Evolutionary conservation across 805 yeast species (phyloP).

Genomic region (Saccharomycopsis fibuligera): DNA sequence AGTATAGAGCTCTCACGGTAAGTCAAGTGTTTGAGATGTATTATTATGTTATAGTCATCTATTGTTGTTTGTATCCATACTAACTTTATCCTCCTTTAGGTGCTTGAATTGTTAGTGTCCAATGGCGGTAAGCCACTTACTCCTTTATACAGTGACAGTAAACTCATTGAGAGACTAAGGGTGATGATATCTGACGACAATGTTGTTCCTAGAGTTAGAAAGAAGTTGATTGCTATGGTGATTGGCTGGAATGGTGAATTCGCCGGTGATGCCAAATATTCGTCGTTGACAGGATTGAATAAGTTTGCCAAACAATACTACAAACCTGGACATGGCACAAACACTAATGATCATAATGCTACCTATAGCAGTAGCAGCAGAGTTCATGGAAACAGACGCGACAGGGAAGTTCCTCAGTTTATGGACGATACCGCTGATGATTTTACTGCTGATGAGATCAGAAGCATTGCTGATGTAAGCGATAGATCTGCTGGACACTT

Average conservation of each 20-base stretch:
- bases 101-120: conserved; percentile 54
- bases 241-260: conserved; percentile 63
- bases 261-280: conserved; percentile 41
- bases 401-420: conserved; percentile 15
- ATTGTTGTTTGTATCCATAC: neutral
- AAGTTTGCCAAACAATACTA: conserved; percentile 24
- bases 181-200: conserved; percentile 28
- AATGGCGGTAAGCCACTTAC: conserved; percentile 37
- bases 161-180: conserved; percentile 57
- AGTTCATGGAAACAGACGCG: conserved; percentile 4
- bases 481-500: conserved; percentile 1
- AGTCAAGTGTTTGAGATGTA: conserved; percentile 28
- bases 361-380: too few species aligned
- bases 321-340: conserved; percentile 21
- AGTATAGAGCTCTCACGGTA: conserved; percentile 54
- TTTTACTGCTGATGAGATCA: conserved; percentile 22
- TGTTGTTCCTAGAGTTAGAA: conserved; percentile 39
- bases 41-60: neutral
- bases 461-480: conserved; percentile 22
- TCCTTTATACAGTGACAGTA: conserved; percentile 59
- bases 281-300: conserved; percentile 42
- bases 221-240: conserved; percentile 45
- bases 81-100: too few species aligned
- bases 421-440: conserved; percentile 24
- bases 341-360: conserved; percentile 11